These are phyloP conservation scores for Platanthera zijinensis DNA, from an alignment of 106 monocot genomes.

Conservation along the genomic window DNA sequence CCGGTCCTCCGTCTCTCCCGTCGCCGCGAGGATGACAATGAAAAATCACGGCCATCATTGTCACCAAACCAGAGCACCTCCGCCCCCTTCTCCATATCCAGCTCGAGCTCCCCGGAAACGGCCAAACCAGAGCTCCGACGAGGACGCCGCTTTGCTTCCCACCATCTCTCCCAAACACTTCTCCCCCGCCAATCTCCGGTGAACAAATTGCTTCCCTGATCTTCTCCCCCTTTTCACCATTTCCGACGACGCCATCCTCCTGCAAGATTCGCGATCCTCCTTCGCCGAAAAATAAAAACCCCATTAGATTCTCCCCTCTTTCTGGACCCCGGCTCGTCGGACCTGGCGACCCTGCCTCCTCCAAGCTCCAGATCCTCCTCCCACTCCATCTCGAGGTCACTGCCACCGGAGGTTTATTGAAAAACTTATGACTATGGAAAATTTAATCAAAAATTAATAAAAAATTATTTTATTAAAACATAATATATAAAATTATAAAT, in stretches of 20 bases:
- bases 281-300: not conserved
- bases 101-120: conserved; percentile 70
- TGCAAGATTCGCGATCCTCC: conserved; percentile 16
- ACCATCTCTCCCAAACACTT: conserved; percentile 68
- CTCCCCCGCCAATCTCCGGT: conserved; percentile 36
- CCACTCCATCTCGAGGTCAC: too few species aligned
- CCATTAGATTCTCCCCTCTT: conserved; percentile 2
- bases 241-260: conserved; percentile 26
- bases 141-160: conserved; percentile 83
- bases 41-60: conserved; percentile 6
- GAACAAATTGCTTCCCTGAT: conserved; percentile 19
- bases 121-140: conserved; percentile 73
- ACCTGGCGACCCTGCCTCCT: conserved; percentile 8
- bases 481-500: too few species aligned
- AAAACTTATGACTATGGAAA: too few species aligned
- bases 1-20: too few species aligned
- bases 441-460: too few species aligned
- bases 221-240: conserved; percentile 44
- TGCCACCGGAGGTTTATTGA: too few species aligned
- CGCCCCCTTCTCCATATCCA: conserved; percentile 43
- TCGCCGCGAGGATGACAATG: too few species aligned
- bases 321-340: conserved; percentile 24
- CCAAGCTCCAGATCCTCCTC: too few species aligned
- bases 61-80: conserved; percentile 41
- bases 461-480: too few species aligned